These are phyloP conservation scores for Trypanosoma grayi DNA, from an alignment of 208 protist species.

Conservation along the genomic window DNA sequence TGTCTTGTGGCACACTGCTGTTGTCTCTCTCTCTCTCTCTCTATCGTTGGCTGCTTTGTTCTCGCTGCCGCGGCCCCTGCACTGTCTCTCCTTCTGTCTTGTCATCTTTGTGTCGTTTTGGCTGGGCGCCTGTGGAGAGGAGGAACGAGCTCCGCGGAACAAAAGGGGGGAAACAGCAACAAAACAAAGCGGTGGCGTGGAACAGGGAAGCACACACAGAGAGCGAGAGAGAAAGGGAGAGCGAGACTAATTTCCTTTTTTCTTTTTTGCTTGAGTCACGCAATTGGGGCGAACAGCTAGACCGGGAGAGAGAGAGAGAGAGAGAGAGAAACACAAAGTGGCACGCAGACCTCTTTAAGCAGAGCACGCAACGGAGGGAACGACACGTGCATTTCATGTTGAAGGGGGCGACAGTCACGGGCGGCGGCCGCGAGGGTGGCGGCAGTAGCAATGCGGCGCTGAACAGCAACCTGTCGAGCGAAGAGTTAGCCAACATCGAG, in stretches of 20 bases:
- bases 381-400: conserved; percentile 21
- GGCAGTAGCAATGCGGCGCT: neutral
- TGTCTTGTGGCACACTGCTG: no score
- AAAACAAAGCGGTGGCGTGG: neutral
- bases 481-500: conserved; percentile 72
- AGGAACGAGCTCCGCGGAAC: neutral
- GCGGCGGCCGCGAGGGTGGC: neutral
- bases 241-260: neutral
- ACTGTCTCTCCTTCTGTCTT: neutral
- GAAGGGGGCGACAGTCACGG: conserved; percentile 1
- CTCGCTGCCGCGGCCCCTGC: no score
- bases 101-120: neutral
- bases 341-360: neutral
- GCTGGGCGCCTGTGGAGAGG: neutral
- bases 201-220: neutral
- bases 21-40: no score
- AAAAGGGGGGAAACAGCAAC: neutral
- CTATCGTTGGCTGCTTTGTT: no score
- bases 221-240: neutral
- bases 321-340: neutral
- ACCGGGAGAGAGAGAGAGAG: conserved; percentile 1
- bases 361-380: neutral
- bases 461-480: conserved; percentile 37
- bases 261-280: neutral
- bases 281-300: no score